A percentile compares a stretch with the other conserved stretches of the same genome.
These are phyloP conservation scores for Phytophthora tentaculata DNA, from an alignment of 352 stramenopile species.

Conservation along the genomic window DNA sequence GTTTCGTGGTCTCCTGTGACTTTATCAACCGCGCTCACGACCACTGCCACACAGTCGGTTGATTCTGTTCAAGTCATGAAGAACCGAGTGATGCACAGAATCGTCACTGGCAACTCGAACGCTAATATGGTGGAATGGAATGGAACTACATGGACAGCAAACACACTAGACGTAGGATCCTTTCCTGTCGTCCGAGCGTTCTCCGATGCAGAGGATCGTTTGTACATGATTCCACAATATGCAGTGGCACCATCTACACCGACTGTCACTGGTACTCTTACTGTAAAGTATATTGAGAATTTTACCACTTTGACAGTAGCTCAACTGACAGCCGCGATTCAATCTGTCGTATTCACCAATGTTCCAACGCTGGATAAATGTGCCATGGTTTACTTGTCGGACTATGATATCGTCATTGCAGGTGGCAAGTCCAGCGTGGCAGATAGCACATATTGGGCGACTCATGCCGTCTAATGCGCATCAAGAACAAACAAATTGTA, in stretches of 20 bases:
- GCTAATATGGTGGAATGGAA: background rate
- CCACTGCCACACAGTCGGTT: background rate
- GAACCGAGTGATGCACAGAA: conserved; percentile 1
- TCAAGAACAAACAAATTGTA: conserved; percentile 1
- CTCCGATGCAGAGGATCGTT: background rate
- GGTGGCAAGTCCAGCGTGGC: background rate
- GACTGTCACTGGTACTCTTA: background rate
- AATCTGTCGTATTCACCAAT: conserved; percentile 1
- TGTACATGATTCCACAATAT: conserved; percentile 1
- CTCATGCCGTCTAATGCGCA: background rate
- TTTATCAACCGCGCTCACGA: background rate
- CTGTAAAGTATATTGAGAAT: background rate
- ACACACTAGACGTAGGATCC: background rate
- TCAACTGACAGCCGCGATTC: background rate
- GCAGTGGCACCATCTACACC: background rate
- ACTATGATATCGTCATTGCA: conserved; percentile 1
- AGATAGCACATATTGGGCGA: background rate
- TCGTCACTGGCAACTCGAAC: background rate
- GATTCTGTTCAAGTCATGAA: background rate
- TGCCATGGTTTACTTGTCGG: background rate
- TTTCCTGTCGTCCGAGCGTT: background rate
- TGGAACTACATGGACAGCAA: background rate
- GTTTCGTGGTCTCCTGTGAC: background rate
- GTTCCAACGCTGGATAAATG: background rate
- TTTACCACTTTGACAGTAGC: background rate